These are phyloP conservation scores for Dryas integrifolia DNA, from an alignment of 331 rosid species.

Conservation along the genomic window DNA sequence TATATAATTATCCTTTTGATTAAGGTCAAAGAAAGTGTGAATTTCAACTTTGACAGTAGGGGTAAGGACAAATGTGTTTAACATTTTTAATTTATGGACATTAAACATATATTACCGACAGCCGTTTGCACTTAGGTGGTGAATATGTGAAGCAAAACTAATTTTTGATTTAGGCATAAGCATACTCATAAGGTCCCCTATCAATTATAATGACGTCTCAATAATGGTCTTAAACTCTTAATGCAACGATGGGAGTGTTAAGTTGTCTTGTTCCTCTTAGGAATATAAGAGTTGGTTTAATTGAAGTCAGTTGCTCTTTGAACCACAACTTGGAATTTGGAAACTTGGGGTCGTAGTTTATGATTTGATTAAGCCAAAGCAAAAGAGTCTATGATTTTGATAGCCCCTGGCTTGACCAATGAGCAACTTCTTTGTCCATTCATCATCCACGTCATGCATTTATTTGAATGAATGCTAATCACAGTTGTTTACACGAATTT, in stretches of 20 bases:
- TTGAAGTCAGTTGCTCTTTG: not conserved
- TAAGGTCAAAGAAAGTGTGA: too few relatives aligned
- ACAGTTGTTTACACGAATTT: not conserved
- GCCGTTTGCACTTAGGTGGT: too few relatives aligned
- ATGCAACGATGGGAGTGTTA: not conserved
- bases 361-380: not conserved
- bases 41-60: too few relatives aligned
- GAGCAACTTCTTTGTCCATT: not conserved
- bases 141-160: not conserved
- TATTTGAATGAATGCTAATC: not conserved
- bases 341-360: not conserved
- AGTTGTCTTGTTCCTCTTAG: constrained; percentile 1
- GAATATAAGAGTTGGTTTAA: not conserved
- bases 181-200: not conserved
- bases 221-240: not conserved
- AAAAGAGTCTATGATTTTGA: not conserved
- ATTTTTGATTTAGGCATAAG: not conserved
- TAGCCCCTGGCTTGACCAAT: constrained; percentile 8
- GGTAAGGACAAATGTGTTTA: too few relatives aligned
- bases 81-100: too few relatives aligned
- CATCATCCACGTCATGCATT: too few relatives aligned
- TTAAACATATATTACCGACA: too few relatives aligned
- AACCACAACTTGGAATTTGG: constrained; percentile 11
- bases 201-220: not conserved
- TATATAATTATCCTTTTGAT: too few relatives aligned